A percentile compares a stretch with the other conserved stretches of the same genome.
Evolutionary conservation across 2,329 filamentous ascomycete species (phyloP).

Genomic region (Phialophora macrospora): DNA sequence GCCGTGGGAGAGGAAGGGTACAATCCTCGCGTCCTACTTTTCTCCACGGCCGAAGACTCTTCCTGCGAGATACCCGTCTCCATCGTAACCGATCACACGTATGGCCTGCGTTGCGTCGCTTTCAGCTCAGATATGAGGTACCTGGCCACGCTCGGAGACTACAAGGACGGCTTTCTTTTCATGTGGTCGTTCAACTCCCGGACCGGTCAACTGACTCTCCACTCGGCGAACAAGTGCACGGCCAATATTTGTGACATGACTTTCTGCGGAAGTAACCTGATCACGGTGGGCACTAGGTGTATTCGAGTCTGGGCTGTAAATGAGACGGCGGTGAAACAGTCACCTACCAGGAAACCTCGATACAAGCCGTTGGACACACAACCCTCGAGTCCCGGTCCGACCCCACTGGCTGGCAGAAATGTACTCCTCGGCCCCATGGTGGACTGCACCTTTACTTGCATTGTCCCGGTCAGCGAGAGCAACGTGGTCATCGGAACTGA

Average conservation of each 20-base stretch:
- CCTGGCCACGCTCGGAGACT: slow-evolving; percentile 82
- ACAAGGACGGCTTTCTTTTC: slow-evolving; percentile 93
- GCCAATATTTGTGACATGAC: slow-evolving; percentile 82
- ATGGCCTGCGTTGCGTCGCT: slow-evolving; percentile 83
- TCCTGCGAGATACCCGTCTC: slow-evolving; percentile 82
- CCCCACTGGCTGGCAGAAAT: slow-evolving; percentile 82
- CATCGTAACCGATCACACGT: slow-evolving; percentile 85
- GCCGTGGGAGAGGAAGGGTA: slow-evolving; percentile 97
- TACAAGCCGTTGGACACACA: slow-evolving; percentile 44
- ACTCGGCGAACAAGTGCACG: slow-evolving; percentile 91
- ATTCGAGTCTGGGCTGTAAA: slow-evolving; percentile 86
- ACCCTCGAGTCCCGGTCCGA: slow-evolving; percentile 57
- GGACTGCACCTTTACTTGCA: slow-evolving; percentile 82
- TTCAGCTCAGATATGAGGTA: slow-evolving; percentile 88
- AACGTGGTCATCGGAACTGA: slow-evolving; percentile 86
- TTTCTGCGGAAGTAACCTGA: slow-evolving; percentile 82
- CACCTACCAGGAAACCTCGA: slow-evolving; percentile 68
- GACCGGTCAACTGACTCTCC: slow-evolving; percentile 76
- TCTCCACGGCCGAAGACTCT: slow-evolving; percentile 75
- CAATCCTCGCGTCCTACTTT: slow-evolving; percentile 86
- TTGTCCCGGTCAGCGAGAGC: slow-evolving; percentile 71
- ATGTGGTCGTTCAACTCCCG: slow-evolving; percentile 86
- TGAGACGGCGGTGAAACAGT: slow-evolving; percentile 50
- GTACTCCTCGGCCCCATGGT: slow-evolving; percentile 80
- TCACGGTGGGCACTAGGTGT: slow-evolving; percentile 88